phyloP scores from a whole-genome alignment of 23 red algal species.

The Gracilariopsis chorda region DNA sequence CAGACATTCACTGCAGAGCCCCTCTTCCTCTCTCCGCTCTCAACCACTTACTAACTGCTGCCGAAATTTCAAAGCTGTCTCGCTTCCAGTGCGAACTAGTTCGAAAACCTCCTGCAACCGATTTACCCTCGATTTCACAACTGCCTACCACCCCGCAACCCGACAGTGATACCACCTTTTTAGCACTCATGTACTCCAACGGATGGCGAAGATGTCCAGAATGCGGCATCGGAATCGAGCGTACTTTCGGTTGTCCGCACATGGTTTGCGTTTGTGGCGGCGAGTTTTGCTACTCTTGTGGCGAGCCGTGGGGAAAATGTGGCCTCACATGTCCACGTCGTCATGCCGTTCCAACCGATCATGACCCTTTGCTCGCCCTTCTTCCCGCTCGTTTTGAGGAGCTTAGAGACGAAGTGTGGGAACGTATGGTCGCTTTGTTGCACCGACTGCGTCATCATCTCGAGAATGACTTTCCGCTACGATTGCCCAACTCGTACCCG shows the following conservation, averaged over 20 bases:
- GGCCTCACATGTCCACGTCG: constrained; percentile 28
- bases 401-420: constrained; percentile 34
- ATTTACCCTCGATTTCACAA: neutral
- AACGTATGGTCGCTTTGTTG: constrained; percentile 18
- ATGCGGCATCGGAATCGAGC: constrained; percentile 44
- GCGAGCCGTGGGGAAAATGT: constrained; percentile 23
- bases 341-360: neutral
- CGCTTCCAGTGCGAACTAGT: constrained; percentile 48
- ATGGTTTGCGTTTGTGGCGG: constrained; percentile 53
- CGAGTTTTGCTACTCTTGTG: constrained; percentile 60
- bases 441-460: constrained; percentile 10
- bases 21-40: constrained; percentile 28
- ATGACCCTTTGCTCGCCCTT: neutral
- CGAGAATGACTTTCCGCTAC: neutral
- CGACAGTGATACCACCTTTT: neutral
- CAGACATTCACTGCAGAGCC: neutral
- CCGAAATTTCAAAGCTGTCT: constrained; percentile 9
- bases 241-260: constrained; percentile 35
- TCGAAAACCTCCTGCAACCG: neutral
- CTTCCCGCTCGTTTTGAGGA: constrained; percentile 38
- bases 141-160: neutral
- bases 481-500: neutral
- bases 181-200: neutral
- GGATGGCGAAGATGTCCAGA: constrained; percentile 63
- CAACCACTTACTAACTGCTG: neutral